Percentiles rank a stretch among this genome's conserved stretches.
Conservation (phyloP, 116 monocot genomes). For the Zostera marina region DNA sequence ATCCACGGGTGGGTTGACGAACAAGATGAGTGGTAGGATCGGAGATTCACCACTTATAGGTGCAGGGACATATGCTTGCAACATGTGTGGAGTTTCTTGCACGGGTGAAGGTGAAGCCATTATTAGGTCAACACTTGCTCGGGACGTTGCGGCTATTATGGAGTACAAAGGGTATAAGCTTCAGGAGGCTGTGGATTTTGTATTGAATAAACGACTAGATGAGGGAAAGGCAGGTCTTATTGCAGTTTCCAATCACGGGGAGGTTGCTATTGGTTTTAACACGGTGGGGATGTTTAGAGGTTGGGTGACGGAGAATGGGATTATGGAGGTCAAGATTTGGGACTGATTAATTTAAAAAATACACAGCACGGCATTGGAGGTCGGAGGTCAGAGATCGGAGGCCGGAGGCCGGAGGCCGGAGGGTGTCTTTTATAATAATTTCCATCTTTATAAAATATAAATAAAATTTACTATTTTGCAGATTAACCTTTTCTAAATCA, state of each 20-base stretch:
- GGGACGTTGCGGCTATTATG: conserved; percentile 84
- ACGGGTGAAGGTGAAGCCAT: conserved; percentile 82
- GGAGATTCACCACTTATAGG: conserved; percentile 90
- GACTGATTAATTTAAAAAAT: no score
- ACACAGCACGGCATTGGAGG: no score
- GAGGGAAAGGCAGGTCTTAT: conserved; percentile 76
- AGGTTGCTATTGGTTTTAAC: conserved; percentile 78
- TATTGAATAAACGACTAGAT: conserved; percentile 51
- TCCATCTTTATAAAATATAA: no score
- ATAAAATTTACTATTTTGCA: no score
- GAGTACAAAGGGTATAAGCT: conserved; percentile 70
- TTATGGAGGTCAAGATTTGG: conserved; percentile 85
- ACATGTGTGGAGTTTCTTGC: conserved; percentile 31
- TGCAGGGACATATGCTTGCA: conserved; percentile 78
- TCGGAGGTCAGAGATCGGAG: no score
- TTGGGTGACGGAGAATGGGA: conserved; percentile 60
- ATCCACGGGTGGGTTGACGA: conserved; percentile 85
- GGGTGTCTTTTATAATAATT: no score
- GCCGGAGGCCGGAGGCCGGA: no score
- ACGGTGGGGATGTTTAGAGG: conserved; percentile 78
- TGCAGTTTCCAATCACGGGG: conserved; percentile 50
- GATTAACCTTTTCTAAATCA: no score
- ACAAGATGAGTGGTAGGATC: conserved; percentile 79
- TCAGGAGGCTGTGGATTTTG: conserved; percentile 62
- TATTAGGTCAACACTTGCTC: conserved; percentile 60